Evolutionary conservation across 192 early-diverging fungal genomes (phyloP), one percentile per base, ranked within the genome.

Genomic region (Jimgerdemannia lactiflua): DNA sequence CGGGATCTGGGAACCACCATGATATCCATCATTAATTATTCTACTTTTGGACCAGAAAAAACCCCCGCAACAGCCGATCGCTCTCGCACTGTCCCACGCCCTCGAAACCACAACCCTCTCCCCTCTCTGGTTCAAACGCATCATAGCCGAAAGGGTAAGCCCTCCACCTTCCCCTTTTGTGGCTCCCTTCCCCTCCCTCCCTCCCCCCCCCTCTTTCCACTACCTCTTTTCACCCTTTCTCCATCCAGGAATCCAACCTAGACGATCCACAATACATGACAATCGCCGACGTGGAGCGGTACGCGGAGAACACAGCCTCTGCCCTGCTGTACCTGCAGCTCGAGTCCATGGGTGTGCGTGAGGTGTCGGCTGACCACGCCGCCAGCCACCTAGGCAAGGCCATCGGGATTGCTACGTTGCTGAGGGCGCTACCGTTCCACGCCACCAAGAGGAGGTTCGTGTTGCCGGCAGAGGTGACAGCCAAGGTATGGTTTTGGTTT

Each of bases 311-410:
- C 71, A 95, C 96, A 0, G 90, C 91, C 29, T 91, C 94, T 8
- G 90, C 91, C n/a, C 69, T 99, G 71, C 76, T 98, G 41, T 96
- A 99, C 82, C 85, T 97, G 42, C 94, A 96, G 49, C 85, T 97
- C 39, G 94, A 99, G 74, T 91, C 93, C 1, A 86, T 96, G 14
- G 94, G 94, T 4, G 83, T 99, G 40, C 85, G 88, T 17, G 89
- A 94, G 74, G 87, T 93, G 65, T 86, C 93, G 63, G 92, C 93
- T 1, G 95, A 99, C 81, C 97, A 98, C 82, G 91, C 90, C 9
- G 94, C 92, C 4, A 93, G 93, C 40, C 95, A 97, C 74, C 86
- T 99, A 42, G 98, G 96, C 40, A 94, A 98, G 69, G 92, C 96
- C 39, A 89, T 92, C 44, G 96, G 95, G 3, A 94, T 98, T 17